phyloP scores from a whole-genome alignment of 1,284 basidiomycete genomes.

The Bondarzewia mesenterica region DNA sequence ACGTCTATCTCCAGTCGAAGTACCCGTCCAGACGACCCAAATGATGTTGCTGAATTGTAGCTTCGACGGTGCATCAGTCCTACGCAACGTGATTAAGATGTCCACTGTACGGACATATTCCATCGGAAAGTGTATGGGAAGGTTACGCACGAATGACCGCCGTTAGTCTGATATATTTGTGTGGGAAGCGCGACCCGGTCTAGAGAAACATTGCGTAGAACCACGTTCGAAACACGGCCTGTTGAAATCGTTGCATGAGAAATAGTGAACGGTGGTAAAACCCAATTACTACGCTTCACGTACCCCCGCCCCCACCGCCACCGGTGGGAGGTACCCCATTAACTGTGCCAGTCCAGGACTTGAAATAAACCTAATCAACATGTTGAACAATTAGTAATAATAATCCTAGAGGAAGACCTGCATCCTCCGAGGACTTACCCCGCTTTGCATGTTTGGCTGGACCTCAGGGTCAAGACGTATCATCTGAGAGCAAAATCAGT shows the following conservation, averaged over 20 bases:
- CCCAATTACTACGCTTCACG: conserved; percentile 5
- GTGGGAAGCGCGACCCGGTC: conserved; percentile 39
- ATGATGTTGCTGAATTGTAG: conserved; percentile 40
- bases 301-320: conserved; percentile 51
- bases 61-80: conserved; percentile 41
- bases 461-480: conserved; percentile 36
- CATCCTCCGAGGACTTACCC: conserved; percentile 24
- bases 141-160: conserved; percentile 33
- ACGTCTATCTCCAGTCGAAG: conserved; percentile 34
- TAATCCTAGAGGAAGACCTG: not conserved
- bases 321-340: conserved; percentile 53
- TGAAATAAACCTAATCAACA: conserved; percentile 46
- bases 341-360: conserved; percentile 50
- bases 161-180: conserved; percentile 47
- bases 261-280: not conserved
- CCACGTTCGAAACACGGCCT: conserved; percentile 46
- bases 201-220: conserved; percentile 35
- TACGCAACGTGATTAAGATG: conserved; percentile 15
- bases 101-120: not conserved
- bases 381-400: conserved; percentile 10
- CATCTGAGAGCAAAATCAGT: conserved; percentile 23
- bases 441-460: conserved; percentile 48
- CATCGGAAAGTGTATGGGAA: not conserved
- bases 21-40: conserved; percentile 44
- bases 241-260: not conserved